These are phyloP conservation scores for Cicer cuneatum DNA, from an alignment of 306 rosid species.

Conservation along the genomic window DNA sequence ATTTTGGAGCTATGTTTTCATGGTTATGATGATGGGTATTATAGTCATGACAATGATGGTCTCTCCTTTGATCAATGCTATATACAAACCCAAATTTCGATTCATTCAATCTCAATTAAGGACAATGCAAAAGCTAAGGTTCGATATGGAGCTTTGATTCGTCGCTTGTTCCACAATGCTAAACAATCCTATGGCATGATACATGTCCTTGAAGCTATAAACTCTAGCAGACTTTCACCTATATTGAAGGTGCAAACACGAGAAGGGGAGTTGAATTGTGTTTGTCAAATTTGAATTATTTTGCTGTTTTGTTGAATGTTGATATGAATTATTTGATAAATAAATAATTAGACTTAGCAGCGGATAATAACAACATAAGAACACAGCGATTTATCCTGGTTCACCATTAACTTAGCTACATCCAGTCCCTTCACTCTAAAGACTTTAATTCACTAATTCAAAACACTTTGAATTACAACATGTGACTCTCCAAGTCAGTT, in stretches of 20 bases:
- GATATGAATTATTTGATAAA: too few species aligned
- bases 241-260: conserved; percentile 7
- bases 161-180: conserved; percentile 41
- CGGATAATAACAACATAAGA: too few species aligned
- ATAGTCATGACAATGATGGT: conserved; percentile 43
- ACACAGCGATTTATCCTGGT: too few species aligned
- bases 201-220: conserved; percentile 36
- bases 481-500: too few species aligned
- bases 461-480: too few species aligned
- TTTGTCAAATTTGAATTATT: too few species aligned
- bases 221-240: conserved; percentile 41
- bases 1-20: conserved; percentile 19
- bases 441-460: too few species aligned
- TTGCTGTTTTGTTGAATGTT: too few species aligned
- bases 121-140: conserved; percentile 39
- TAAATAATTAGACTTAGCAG: too few species aligned
- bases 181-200: conserved; percentile 37
- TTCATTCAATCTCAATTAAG: conserved; percentile 37
- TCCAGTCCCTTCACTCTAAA: too few species aligned
- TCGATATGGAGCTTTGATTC: conserved; percentile 44
- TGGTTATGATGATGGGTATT: conserved; percentile 27
- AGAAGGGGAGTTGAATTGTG: too few species aligned
- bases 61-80: conserved; percentile 40
- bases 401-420: too few species aligned
- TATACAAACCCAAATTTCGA: conserved; percentile 42